phyloP scores from a whole-genome alignment of 2,329 filamentous ascomycete species.

The Dactylellina haptotyla region DNA sequence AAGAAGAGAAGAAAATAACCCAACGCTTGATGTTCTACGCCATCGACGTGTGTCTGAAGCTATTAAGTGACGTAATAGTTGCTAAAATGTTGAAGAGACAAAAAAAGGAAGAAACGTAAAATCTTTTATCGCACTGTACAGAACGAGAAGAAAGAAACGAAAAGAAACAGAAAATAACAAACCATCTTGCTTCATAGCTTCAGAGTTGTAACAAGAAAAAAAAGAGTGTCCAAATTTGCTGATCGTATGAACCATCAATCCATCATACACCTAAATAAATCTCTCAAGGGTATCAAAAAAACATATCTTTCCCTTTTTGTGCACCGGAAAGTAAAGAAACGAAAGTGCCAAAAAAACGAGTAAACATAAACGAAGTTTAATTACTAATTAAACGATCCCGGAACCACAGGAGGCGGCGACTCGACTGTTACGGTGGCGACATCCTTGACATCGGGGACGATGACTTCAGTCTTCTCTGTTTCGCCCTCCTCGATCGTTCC shows the following conservation, averaged over 20 bases:
- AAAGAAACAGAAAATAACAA: conserved; percentile 20
- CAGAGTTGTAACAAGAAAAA: conserved; percentile 7
- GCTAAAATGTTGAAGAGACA: conserved; percentile 21
- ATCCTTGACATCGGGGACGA: conserved; percentile 29
- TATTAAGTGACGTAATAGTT: conserved; percentile 37
- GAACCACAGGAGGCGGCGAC: conserved; percentile 16
- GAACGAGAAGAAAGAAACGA: conserved; percentile 38
- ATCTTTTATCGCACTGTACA: conserved; percentile 48
- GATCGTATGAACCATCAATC: conserved; percentile 2
- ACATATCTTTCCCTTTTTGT: conserved; percentile 2
- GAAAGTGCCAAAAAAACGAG: neutral
- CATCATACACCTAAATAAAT: neutral
- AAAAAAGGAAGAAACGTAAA: conserved; percentile 11
- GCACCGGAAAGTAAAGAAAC: neutral
- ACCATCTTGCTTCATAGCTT: conserved; percentile 26
- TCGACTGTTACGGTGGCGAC: too few species aligned
- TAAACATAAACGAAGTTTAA: conserved; percentile 21
- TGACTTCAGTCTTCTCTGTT: conserved; percentile 12
- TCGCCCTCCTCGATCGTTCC: conserved; percentile 26
- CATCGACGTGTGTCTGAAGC: conserved; percentile 41
- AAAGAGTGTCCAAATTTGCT: neutral
- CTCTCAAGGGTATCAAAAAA: conserved; percentile 38
- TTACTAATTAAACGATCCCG: conserved; percentile 47
- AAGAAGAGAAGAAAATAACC: conserved; percentile 7
- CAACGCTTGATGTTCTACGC: conserved; percentile 46